Conservation (phyloP, 495 filamentous ascomycete species). For the Neurospora cerealis region DNA sequence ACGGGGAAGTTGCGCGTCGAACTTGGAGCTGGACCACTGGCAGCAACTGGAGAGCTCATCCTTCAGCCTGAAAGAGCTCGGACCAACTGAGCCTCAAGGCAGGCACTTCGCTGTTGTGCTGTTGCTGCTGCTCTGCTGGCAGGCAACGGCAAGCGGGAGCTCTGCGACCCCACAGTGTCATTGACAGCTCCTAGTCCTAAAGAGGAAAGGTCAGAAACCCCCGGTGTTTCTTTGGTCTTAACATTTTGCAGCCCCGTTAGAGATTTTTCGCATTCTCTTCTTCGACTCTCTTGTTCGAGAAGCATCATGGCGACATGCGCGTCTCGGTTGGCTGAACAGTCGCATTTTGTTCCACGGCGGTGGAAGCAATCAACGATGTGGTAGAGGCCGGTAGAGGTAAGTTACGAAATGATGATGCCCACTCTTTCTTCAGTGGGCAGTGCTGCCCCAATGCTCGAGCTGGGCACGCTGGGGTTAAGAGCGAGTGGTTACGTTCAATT, state of each 20-base stretch:
- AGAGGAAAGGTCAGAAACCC: not conserved
- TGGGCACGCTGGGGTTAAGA: not conserved
- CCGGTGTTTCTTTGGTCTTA: not conserved
- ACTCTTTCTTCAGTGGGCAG: not conserved
- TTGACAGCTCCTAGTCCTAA: not conserved
- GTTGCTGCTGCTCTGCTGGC: not conserved
- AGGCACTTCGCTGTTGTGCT: not conserved
- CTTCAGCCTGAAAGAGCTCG: constrained; percentile 17
- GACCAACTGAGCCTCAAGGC: constrained; percentile 11
- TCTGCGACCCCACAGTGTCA: not conserved
- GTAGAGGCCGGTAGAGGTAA: not conserved
- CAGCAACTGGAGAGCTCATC: constrained; percentile 6
- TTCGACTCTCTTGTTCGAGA: not conserved
- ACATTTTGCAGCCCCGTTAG: not conserved
- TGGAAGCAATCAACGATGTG: not conserved
- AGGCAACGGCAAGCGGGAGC: not conserved
- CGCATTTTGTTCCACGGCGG: not conserved
- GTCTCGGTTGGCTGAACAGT: not conserved
- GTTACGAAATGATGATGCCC: not conserved
- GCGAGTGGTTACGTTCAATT: not conserved
- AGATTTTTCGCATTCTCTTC: not conserved
- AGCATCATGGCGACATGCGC: not conserved
- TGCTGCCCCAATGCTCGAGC: not conserved
- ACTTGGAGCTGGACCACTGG: constrained; percentile 4
- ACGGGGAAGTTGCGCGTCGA: constrained; percentile 29